These are phyloP conservation scores for Scutellospora calospora DNA, from an alignment of 371 early-diverging fungal species.

Conservation along the genomic window DNA sequence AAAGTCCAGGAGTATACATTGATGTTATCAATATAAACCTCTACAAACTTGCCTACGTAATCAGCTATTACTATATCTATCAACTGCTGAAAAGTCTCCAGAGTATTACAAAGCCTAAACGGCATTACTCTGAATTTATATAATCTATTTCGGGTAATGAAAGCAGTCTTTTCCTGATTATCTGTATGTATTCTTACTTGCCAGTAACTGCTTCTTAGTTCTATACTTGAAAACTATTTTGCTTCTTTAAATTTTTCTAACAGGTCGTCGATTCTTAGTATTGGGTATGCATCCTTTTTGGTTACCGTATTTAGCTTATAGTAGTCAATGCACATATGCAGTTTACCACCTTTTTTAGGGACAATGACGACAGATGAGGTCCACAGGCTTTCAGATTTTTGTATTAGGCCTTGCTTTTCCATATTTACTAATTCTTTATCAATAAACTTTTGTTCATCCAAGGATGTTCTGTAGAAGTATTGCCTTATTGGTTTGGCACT, in stretches of 20 bases:
- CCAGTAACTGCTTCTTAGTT: conserved; percentile 22
- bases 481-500: no score
- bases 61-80: conserved; percentile 54
- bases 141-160: no score
- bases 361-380: not conserved
- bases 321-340: not conserved
- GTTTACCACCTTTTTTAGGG: not conserved
- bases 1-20: conserved; percentile 58
- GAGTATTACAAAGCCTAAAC: conserved; percentile 61
- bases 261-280: not conserved
- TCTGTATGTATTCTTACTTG: conserved; percentile 35
- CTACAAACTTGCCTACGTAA: no score
- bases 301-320: no score
- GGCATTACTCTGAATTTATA: conserved; percentile 59
- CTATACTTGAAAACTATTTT: not conserved
- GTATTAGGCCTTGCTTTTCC: no score
- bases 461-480: no score
- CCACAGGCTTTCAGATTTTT: not conserved
- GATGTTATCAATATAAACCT: conserved; percentile 67
- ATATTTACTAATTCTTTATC: no score
- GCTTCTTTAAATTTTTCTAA: not conserved
- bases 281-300: not conserved
- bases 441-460: no score
- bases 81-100: conserved; percentile 55
- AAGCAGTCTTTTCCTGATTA: conserved; percentile 45